These are phyloP conservation scores for Cladosporium velox DNA, from an alignment of 2,329 filamentous ascomycete genomes.

Conservation along the genomic window DNA sequence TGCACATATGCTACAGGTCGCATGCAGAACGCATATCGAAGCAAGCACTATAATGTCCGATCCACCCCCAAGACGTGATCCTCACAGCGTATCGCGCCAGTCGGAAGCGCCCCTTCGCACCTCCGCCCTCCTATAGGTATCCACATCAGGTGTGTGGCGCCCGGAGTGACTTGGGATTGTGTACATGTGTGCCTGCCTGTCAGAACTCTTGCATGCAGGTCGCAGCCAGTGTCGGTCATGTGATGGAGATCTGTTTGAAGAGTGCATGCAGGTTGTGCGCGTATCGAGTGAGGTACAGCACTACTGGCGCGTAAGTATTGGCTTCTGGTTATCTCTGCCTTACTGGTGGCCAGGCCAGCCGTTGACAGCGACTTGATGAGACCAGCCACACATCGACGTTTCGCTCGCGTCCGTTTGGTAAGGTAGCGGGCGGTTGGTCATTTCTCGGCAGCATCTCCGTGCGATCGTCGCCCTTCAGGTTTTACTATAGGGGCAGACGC, in stretches of 20 bases:
- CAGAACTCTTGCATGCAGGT: neutral
- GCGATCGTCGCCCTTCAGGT: conserved; percentile 9
- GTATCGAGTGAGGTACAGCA: neutral
- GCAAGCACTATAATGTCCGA: neutral
- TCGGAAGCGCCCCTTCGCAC: neutral
- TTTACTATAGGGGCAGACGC: conserved; percentile 8
- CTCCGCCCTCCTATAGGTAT: neutral
- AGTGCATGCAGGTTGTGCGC: neutral
- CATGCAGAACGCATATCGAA: neutral
- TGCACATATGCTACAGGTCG: neutral
- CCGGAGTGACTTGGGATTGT: neutral
- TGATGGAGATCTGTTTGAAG: neutral
- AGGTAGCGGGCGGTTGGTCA: neutral
- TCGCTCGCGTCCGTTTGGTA: neutral
- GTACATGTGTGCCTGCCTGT: conserved; percentile 1
- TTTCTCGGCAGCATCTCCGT: conserved; percentile 1
- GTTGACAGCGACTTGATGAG: neutral
- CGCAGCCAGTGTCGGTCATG: conserved; percentile 1
- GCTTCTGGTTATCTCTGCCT: neutral
- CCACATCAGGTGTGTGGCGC: neutral
- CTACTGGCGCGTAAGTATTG: neutral
- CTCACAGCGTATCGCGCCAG: neutral
- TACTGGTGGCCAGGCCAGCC: neutral
- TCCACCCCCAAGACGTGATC: neutral
- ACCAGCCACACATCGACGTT: neutral